Percentiles rank a stretch among this genome's conserved stretches.
phyloP scores from a whole-genome alignment of 768 basidiomycete genomes.

The Auricularia heimuer region DNA sequence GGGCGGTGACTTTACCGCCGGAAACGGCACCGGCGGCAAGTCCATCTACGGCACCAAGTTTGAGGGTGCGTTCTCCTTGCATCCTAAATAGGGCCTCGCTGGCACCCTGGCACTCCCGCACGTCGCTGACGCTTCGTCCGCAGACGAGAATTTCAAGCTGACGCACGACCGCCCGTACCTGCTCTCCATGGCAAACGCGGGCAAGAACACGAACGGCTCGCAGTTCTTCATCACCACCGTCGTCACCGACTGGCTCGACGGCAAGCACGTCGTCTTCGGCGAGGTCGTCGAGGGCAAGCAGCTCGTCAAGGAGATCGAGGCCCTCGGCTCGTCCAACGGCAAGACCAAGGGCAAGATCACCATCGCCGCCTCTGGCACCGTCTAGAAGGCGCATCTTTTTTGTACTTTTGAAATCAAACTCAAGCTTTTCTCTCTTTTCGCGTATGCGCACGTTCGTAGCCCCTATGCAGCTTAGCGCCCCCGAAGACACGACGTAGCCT shows the following conservation, averaged over 20 bases:
- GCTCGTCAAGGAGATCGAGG: conserved; percentile 37
- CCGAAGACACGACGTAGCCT: no score
- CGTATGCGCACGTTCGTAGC: no score
- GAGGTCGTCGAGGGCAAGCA: conserved; percentile 45
- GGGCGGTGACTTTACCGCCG: conserved; percentile 30
- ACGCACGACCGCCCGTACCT: conserved; percentile 64
- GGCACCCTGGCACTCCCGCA: no score
- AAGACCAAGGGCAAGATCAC: conserved; percentile 34
- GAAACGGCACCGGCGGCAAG: conserved; percentile 69
- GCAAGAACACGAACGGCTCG: conserved; percentile 72
- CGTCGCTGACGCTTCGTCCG: conserved; percentile 17
- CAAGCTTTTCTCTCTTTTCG: no score
- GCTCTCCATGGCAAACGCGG: conserved; percentile 76
- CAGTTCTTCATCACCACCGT: conserved; percentile 92
- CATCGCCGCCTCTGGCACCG: conserved; percentile 47
- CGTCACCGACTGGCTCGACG: conserved; percentile 69
- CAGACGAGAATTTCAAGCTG: conserved; percentile 77
- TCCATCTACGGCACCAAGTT: conserved; percentile 69
- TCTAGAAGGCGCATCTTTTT: conserved; percentile 17
- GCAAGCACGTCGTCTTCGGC: conserved; percentile 83
- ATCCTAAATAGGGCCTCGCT: no score
- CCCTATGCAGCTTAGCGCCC: no score
- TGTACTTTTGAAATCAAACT: no score
- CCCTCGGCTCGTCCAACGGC: conserved; percentile 29
- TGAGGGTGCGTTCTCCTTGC: conserved; percentile 31